phyloP scores from a whole-genome alignment of 1,284 basidiomycete genomes.

The Rhodotorula sp. region DNA sequence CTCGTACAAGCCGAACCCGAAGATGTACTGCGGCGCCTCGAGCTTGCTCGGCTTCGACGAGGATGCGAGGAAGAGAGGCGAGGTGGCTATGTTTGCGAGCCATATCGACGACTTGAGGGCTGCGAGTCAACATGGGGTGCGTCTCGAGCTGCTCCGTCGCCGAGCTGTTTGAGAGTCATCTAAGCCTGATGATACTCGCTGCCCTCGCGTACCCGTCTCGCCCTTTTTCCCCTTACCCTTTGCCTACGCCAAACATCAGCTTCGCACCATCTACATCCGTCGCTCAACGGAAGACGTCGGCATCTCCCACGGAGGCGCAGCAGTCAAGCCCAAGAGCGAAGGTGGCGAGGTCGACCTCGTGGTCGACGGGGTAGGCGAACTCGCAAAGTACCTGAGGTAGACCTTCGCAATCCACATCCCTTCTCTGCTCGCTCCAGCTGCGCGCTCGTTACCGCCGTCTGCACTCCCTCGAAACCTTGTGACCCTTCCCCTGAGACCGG shows the following conservation, averaged over 20 bases:
- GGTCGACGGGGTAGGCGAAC: neutral
- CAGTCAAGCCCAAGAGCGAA: conserved; percentile 11
- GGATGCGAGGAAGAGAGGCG: conserved; percentile 21
- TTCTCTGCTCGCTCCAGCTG: no score
- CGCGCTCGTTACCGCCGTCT: neutral
- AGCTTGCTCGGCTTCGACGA: conserved; percentile 33
- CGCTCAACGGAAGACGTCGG: conserved; percentile 45
- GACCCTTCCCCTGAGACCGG: neutral
- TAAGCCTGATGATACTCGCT: no score
- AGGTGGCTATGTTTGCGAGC: conserved; percentile 47
- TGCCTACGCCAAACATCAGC: conserved; percentile 20
- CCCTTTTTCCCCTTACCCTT: no score
- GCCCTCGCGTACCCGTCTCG: neutral
- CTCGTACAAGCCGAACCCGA: conserved; percentile 47
- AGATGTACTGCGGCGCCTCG: conserved; percentile 45
- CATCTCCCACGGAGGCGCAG: conserved; percentile 1
- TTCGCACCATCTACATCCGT: conserved; percentile 48
- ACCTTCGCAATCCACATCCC: no score
- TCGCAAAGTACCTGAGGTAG: neutral
- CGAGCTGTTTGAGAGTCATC: no score
- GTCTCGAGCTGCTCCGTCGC: conserved; percentile 3
- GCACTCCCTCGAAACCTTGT: neutral
- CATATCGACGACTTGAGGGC: conserved; percentile 47
- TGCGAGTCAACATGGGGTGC: conserved; percentile 43
- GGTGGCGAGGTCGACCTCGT: conserved; percentile 31